Evolutionary conservation across 805 yeast genomes (phyloP).

Genomic region (Phaffomyces thermotolerans): DNA sequence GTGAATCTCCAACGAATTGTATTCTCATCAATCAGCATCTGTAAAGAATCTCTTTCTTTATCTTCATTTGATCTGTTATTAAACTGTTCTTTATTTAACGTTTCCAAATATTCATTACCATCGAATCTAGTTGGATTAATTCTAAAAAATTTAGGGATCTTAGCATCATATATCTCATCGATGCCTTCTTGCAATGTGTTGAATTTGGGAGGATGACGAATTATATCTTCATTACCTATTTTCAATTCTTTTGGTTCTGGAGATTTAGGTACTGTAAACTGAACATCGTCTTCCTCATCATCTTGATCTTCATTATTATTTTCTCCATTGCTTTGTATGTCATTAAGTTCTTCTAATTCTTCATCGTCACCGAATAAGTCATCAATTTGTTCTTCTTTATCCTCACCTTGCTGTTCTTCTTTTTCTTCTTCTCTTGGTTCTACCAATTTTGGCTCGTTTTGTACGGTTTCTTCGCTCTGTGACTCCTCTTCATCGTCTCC

Average conservation of each 20-base stretch:
- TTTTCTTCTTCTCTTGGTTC: not conserved
- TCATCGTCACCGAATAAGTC: slow-evolving; percentile 33
- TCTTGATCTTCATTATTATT: slow-evolving; percentile 10
- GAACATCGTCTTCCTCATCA: slow-evolving; percentile 29
- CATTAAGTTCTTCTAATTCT: slow-evolving; percentile 12
- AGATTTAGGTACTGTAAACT: slow-evolving; percentile 11
- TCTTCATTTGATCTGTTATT: slow-evolving; percentile 29
- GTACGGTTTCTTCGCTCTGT: not conserved
- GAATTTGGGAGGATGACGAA: slow-evolving; percentile 31
- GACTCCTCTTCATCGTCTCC: slow-evolving; percentile 15
- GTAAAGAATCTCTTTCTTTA: slow-evolving; percentile 49
- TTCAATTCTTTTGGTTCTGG: slow-evolving; percentile 23
- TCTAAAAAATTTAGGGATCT: slow-evolving; percentile 75
- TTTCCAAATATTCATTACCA: slow-evolving; percentile 54
- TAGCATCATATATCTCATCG: slow-evolving; percentile 39
- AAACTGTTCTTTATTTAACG: slow-evolving; percentile 36
- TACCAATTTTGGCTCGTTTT: too few relatives aligned
- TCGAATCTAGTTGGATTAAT: slow-evolving; percentile 87
- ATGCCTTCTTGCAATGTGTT: slow-evolving; percentile 27
- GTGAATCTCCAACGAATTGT: slow-evolving; percentile 94
- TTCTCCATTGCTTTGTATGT: not conserved
- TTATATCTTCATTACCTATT: slow-evolving; percentile 39
- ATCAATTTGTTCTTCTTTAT: slow-evolving; percentile 24
- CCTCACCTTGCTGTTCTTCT: slow-evolving; percentile 7
- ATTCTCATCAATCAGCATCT: slow-evolving; percentile 66